phyloP scores from a whole-genome alignment of 1,284 basidiomycete species.

The Irpex lacteus region DNA sequence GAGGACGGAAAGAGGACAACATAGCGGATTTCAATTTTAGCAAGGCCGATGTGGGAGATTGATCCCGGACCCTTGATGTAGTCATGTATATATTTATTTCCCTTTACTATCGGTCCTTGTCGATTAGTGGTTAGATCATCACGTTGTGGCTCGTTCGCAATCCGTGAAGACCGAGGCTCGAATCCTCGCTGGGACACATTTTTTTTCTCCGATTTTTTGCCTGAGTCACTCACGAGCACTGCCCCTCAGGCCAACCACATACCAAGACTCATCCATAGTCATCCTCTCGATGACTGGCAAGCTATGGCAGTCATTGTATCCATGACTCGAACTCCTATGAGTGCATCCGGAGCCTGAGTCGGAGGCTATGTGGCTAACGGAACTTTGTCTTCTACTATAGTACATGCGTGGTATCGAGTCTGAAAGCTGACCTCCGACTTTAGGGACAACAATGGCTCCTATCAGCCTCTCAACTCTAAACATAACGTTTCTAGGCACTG shows the following conservation, averaged over 20 bases:
- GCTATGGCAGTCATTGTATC: not conserved
- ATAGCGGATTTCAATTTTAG: too few species aligned
- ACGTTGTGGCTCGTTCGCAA: slow-evolving; percentile 3
- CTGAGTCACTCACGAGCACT: not conserved
- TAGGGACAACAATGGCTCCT: not conserved
- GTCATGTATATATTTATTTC: not conserved
- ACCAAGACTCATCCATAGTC: too few species aligned
- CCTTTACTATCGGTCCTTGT: not conserved
- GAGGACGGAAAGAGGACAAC: too few species aligned
- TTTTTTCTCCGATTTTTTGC: not conserved
- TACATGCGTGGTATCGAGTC: not conserved
- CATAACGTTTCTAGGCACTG: slow-evolving; percentile 75
- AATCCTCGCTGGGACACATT: slow-evolving; percentile 5
- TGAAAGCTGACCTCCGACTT: not conserved
- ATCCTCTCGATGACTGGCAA: not conserved
- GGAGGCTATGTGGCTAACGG: not conserved
- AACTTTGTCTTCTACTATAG: not conserved
- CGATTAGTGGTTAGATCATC: slow-evolving; percentile 6
- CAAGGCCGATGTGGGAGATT: too few species aligned
- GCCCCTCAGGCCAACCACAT: too few species aligned
- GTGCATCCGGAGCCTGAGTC: not conserved
- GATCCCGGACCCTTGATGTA: too few species aligned
- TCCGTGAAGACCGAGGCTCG: slow-evolving; percentile 5
- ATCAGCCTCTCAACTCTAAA: slow-evolving; percentile 38
- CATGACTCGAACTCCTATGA: not conserved